phyloP scores from a whole-genome alignment of 2,329 filamentous ascomycete species.

The Colletotrichum sp. region DNA sequence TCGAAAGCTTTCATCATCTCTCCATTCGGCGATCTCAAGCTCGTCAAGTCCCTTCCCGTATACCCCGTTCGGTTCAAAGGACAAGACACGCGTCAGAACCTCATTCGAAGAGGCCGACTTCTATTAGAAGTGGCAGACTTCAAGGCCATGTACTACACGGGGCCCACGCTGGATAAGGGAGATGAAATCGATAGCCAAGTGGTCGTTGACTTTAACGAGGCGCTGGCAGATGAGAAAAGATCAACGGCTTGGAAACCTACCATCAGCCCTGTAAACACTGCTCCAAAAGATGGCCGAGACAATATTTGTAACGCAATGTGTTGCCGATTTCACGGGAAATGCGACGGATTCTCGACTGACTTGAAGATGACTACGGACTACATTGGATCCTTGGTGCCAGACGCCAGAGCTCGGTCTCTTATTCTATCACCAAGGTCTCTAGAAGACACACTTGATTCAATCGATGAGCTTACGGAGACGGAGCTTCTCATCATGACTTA shows the following conservation, averaged over 20 bases:
- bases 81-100: fast-evolving
- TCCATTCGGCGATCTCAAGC: not conserved
- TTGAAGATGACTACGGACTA: not conserved
- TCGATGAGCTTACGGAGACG: not conserved
- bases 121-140: not conserved
- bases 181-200: not conserved
- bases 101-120: not conserved
- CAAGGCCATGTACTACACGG: not conserved
- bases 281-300: not conserved
- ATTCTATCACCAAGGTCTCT: not conserved
- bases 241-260: not conserved
- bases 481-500: not conserved
- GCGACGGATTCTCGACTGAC: not conserved
- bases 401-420: fast-evolving
- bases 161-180: fast-evolving
- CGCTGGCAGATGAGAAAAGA: not conserved
- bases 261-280: fast-evolving
- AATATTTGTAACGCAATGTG: too few species aligned
- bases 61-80: not conserved
- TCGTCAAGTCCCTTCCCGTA: fast-evolving
- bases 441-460: fast-evolving
- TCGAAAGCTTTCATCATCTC: not conserved
- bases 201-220: fast-evolving
- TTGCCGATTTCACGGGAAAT: not conserved
- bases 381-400: fast-evolving